Conservation (phyloP, 768 basidiomycete species). For the Holtermannia corniformis region DNA sequence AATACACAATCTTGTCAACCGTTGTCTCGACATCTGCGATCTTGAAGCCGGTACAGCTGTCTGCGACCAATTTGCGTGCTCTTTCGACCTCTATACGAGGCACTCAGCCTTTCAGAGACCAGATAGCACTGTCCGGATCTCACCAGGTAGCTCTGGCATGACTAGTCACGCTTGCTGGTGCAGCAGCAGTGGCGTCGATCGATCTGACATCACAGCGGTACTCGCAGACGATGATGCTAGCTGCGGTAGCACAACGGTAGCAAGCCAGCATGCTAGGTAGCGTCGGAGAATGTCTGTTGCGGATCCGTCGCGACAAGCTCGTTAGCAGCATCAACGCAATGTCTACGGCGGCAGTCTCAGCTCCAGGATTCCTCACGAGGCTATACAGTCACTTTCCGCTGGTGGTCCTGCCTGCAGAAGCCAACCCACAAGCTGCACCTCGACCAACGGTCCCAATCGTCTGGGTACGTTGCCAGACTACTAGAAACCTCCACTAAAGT, state of each 20-base stretch:
- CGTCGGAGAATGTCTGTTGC: too few relatives aligned
- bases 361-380: too few relatives aligned
- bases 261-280: too few relatives aligned
- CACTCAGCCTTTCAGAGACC: neutral
- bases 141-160: conserved; percentile 56
- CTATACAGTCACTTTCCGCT: neutral
- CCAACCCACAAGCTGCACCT: neutral
- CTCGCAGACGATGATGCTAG: too few relatives aligned
- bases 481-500: too few relatives aligned
- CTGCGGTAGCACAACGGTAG: too few relatives aligned
- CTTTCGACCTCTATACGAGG: conserved; percentile 58
- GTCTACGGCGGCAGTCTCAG: too few relatives aligned
- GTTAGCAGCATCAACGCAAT: too few relatives aligned
- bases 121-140: neutral
- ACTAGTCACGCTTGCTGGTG: too few relatives aligned
- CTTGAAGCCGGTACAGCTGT: conserved; percentile 49
- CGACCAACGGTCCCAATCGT: neutral
- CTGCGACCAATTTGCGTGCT: conserved; percentile 52
- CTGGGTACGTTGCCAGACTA: neutral
- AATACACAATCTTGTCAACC: conserved; percentile 58
- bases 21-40: conserved; percentile 53
- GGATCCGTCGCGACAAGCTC: too few relatives aligned
- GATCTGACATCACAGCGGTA: too few relatives aligned
- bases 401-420: neutral
- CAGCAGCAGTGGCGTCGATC: too few relatives aligned